Evolutionary conservation across 176 grass and related monocot genomes (phyloP).

Genomic region (Leersia perrieri): DNA sequence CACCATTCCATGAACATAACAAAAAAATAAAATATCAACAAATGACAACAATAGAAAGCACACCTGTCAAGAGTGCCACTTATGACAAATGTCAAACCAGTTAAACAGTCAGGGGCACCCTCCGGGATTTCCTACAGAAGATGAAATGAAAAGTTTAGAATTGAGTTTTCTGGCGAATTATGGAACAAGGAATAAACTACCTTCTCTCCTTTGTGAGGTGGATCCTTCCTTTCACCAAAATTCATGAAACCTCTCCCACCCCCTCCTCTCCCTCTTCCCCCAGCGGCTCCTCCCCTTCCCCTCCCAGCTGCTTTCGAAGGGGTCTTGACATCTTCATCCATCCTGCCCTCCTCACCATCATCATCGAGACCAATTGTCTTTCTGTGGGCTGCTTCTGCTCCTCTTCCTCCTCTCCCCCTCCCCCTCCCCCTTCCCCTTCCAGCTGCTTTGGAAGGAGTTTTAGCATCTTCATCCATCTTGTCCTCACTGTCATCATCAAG

Average conservation of each 20-base stretch:
- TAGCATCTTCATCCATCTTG: slow-evolving; percentile 53
- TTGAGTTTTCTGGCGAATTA: background rate
- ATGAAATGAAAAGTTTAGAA: slow-evolving; percentile 27
- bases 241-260: slow-evolving; percentile 95
- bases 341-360: slow-evolving; percentile 35
- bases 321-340: slow-evolving; percentile 45
- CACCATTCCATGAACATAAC: background rate
- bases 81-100: slow-evolving; percentile 94
- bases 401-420: slow-evolving; percentile 23
- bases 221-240: slow-evolving; percentile 98
- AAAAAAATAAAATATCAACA: slow-evolving; percentile 6
- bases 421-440: slow-evolving; percentile 46
- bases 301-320: slow-evolving; percentile 59
- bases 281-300: slow-evolving; percentile 49
- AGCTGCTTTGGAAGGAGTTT: slow-evolving; percentile 57
- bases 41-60: slow-evolving; percentile 19
- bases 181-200: slow-evolving; percentile 40
- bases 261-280: slow-evolving; percentile 80
- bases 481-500: slow-evolving; percentile 49
- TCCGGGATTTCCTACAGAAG: slow-evolving; percentile 88
- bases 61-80: slow-evolving; percentile 99
- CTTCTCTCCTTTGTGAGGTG: slow-evolving; percentile 98
- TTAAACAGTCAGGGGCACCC: slow-evolving; percentile 80
- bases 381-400: slow-evolving; percentile 17
- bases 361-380: slow-evolving; percentile 40